Base-by-base conservation (phyloP, 1,284 basidiomycete species). In the Apiotrichum mycotoxinovorans region DNA sequence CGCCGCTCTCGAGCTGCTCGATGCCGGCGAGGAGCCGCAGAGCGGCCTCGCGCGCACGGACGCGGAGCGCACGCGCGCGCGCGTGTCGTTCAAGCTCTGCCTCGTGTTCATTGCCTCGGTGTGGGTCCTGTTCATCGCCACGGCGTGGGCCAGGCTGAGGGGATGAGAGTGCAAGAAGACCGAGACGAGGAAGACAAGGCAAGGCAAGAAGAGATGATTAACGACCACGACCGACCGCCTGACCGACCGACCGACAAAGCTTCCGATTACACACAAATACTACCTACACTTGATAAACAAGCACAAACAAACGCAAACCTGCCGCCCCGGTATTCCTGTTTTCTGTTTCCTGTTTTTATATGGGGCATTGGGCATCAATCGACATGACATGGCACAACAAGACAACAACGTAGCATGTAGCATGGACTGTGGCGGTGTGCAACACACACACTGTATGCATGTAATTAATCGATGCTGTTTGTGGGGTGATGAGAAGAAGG, bases 101-200 rank as follows among this genome's bases (percentile, higher is more conserved):
- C 78, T 71, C 10, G 59, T 66, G 2, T 71, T 85, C 40, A 81
- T 88, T 12, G 69, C 80, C 10, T 73, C 73, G 42, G 83, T 85
- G 3, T 89, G 87, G 87, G 66, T 82, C 49, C 73, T 88, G 60
- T 88, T 88, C 72, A 75, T 89, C 64, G 78, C 71, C 17, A 85
- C 83, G 12, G 86, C 84, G 10, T 63, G 58, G 63, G 27, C 26
- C 15, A 63, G 54, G 57, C 54, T 66, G 40, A 5, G 40, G 9
- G 11, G 40, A 18, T 41, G 40, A 11, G 30, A 34, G 18, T 27
- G 43, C 12, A n/a, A 11, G 38, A 14, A 7, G 4, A 15, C 4
- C 20, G 42, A 14, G 23, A 9, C 11, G 23, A 12, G 5, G 23
- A 12, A 30, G 30, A 30, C 30, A 30, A 30, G 12, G 30, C 7